Evolutionary conservation across 139 green algal genomes (phyloP), one percentile per base, ranked within the genome.

Genomic region (Monoraphidium neglectum): DNA sequence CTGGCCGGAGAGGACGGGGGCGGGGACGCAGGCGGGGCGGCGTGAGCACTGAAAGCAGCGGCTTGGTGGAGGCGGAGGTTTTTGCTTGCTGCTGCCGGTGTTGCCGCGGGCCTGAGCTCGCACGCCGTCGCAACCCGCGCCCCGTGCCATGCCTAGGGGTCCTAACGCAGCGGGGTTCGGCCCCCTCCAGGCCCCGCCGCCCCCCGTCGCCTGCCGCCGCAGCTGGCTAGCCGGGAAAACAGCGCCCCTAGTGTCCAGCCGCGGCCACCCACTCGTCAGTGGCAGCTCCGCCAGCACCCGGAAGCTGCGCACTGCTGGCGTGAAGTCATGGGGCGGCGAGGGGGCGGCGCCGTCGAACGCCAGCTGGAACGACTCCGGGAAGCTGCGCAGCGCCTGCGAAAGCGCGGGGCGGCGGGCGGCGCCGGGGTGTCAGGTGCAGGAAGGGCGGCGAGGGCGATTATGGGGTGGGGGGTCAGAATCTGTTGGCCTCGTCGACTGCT

Each of bases 281-380:
- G 94, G 92, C 72, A 81, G 91, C 81, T 98, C 95, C 6, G 85
- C 87, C 4, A 97, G 77, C n/a, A 98, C 79, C 80, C 95, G 95
- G 89, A 98, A 96, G 3, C 88, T 95, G 3, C 78, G 69, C 37
- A 23, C 33, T 32, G 78, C 82, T 5, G 87, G 82, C 2, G 86
- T 54, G 36, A 83, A 74, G 33, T 87, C 68, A 21, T 65, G 67
- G 38, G 72, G 65, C 24, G 71, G 26, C 68, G 40, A 70, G 2
- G 59, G 35, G 53, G 49, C 35, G 33, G 35, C 67, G 26, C 47
- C 53, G 18, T 84, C 74, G 49, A 83, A 74, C 24, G 84, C 68
- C 68, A 86, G 81, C 12, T n/a, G 51, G 32, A 79, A 72, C 2
- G 73, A 84, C 3, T 26, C n/a, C 0, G 68, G 66, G 37, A 91